phyloP scores from a whole-genome alignment of 352 stramenopile species.

The Albugo candida region DNA sequence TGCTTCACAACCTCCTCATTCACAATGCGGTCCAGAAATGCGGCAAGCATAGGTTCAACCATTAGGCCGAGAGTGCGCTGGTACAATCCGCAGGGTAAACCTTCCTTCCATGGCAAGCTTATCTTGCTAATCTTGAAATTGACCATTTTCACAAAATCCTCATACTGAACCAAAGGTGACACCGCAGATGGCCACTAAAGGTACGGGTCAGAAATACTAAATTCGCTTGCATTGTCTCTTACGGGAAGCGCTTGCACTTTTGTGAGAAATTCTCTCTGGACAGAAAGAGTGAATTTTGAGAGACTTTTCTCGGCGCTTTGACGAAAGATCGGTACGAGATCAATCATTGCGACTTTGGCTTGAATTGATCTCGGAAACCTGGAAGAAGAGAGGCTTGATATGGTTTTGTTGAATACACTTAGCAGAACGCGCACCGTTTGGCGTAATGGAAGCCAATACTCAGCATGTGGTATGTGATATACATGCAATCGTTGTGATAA shows the following conservation, averaged over 20 bases:
- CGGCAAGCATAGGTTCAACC: slow-evolving; percentile 19
- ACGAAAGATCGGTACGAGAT: slow-evolving; percentile 52
- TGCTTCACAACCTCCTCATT: slow-evolving; percentile 28
- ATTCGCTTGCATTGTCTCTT: slow-evolving; percentile 8
- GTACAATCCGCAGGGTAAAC: slow-evolving; percentile 28
- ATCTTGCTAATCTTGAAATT: slow-evolving; percentile 52
- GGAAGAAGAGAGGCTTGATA: background rate
- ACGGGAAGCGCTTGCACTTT: slow-evolving; percentile 24
- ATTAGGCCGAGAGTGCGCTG: slow-evolving; percentile 26
- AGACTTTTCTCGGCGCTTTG: slow-evolving; percentile 36
- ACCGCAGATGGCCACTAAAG: slow-evolving; percentile 8
- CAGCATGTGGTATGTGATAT: slow-evolving; percentile 65
- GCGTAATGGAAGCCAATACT: slow-evolving; percentile 41
- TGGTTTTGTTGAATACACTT: background rate
- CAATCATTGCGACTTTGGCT: slow-evolving; percentile 50
- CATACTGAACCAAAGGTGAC: slow-evolving; percentile 23
- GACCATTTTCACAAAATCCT: slow-evolving; percentile 29
- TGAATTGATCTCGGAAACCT: slow-evolving; percentile 34
- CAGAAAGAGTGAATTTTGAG: slow-evolving; percentile 16
- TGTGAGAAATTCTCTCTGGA: slow-evolving; percentile 24
- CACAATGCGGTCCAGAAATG: too few relatives aligned
- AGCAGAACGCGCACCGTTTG: background rate
- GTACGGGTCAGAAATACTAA: background rate
- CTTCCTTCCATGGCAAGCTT: slow-evolving; percentile 39
- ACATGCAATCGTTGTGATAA: slow-evolving; percentile 73